Evolutionary conservation across 1,284 basidiomycete genomes (phyloP).

Genomic region (Vanrija sp.): DNA sequence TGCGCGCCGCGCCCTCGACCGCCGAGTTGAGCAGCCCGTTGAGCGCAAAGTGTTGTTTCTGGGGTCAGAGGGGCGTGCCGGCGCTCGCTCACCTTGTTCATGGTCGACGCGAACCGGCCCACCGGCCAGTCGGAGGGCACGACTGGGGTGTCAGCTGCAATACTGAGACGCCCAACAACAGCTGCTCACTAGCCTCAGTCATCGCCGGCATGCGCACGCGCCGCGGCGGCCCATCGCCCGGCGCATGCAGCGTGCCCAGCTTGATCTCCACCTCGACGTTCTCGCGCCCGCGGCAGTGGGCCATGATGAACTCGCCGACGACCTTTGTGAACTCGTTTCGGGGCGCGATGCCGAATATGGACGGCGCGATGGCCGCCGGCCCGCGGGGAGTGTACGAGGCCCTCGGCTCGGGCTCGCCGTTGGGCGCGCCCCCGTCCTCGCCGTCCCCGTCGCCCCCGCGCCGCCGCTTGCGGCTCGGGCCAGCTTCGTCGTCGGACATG

Average conservation of each 20-base stretch:
- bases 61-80: slow-evolving; percentile 10
- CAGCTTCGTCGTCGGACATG: slow-evolving; percentile 11
- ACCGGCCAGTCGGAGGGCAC: slow-evolving; percentile 47
- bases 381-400: background rate
- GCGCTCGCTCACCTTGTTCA: slow-evolving; percentile 64
- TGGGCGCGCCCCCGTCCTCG: background rate
- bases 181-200: slow-evolving; percentile 76
- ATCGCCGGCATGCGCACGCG: slow-evolving; percentile 66
- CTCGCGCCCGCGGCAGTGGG: slow-evolving; percentile 40
- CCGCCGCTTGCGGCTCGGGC: slow-evolving; percentile 30
- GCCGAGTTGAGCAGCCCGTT: slow-evolving; percentile 77
- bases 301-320: slow-evolving; percentile 79
- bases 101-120: slow-evolving; percentile 80
- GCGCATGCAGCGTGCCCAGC: slow-evolving; percentile 73
- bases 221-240: slow-evolving; percentile 14
- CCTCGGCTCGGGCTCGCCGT: background rate
- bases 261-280: slow-evolving; percentile 79
- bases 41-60: slow-evolving; percentile 81
- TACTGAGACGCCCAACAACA: too few relatives aligned
- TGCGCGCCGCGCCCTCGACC: slow-evolving; percentile 50
- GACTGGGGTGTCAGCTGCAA: slow-evolving; percentile 53
- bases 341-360: slow-evolving; percentile 87
- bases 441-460: slow-evolving; percentile 20
- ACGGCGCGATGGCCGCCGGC: slow-evolving; percentile 59
- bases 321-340: slow-evolving; percentile 89